Percentiles rank a stretch among this genome's conserved stretches.
Evolutionary conservation across 2,329 filamentous ascomycete species (phyloP).

Genomic region (Trichoderma sp.): DNA sequence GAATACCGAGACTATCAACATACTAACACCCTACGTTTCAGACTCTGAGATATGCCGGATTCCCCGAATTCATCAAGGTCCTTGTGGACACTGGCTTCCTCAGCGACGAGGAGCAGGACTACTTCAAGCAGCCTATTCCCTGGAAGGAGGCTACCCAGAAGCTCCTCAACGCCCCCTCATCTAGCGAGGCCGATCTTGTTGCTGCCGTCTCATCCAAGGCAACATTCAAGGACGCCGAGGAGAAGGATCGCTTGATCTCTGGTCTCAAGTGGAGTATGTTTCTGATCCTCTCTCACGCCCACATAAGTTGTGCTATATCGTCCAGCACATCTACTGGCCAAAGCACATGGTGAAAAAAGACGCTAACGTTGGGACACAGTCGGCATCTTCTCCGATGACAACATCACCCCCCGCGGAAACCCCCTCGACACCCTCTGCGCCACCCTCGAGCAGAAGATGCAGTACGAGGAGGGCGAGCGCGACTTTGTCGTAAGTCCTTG

Average conservation of each 20-base stretch:
- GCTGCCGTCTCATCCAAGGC: slow-evolving; percentile 73
- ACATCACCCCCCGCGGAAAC: slow-evolving; percentile 70
- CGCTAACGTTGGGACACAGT: slow-evolving; percentile 28
- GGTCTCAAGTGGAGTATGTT: slow-evolving; percentile 62
- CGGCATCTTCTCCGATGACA: slow-evolving; percentile 62
- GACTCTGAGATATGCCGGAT: slow-evolving; percentile 76
- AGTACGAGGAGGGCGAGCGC: slow-evolving; percentile 76
- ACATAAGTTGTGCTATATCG: too few species aligned
- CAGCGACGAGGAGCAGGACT: slow-evolving; percentile 62
- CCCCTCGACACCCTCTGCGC: slow-evolving; percentile 89
- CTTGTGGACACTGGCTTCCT: slow-evolving; percentile 91
- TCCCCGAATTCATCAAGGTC: slow-evolving; percentile 84
- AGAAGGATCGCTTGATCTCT: slow-evolving; percentile 56
- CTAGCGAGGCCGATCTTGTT: slow-evolving; percentile 65
- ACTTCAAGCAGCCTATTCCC: slow-evolving; percentile 62
- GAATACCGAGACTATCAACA: rapidly evolving
- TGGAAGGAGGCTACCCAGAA: slow-evolving; percentile 86
- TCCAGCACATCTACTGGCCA: neutral
- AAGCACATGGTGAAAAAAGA: neutral
- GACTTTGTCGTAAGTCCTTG: slow-evolving; percentile 58
- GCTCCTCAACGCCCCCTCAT: slow-evolving; percentile 67
- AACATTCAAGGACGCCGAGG: slow-evolving; percentile 63
- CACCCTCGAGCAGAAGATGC: slow-evolving; percentile 86
- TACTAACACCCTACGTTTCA: slow-evolving; percentile 31
- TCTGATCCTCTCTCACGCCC: neutral